Evolutionary conservation across 2,329 filamentous ascomycete genomes (phyloP).

Genomic region (Aureobasidium mangrovei): DNA sequence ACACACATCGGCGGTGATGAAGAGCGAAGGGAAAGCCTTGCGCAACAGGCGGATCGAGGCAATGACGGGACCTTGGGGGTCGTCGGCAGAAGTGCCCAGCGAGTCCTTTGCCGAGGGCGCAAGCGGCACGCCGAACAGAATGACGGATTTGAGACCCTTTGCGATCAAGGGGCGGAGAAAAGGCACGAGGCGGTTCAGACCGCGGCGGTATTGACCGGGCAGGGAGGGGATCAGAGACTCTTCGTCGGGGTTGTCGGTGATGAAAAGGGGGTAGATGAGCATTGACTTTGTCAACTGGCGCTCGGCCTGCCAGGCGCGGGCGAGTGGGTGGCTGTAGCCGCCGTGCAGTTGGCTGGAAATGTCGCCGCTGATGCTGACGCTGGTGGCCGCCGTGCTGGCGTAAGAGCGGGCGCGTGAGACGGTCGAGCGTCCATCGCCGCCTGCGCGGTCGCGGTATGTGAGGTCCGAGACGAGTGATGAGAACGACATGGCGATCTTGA

Average conservation of each 20-base stretch:
- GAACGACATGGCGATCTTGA: slow-evolving; percentile 37
- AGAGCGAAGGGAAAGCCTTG: slow-evolving; percentile 78
- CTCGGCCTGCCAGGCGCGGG: slow-evolving; percentile 45
- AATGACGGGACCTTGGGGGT: slow-evolving; percentile 87
- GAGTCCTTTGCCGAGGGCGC: slow-evolving; percentile 76
- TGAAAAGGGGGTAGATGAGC: slow-evolving; percentile 96
- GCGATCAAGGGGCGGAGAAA: slow-evolving; percentile 79
- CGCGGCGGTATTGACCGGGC: slow-evolving; percentile 80
- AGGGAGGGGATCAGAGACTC: slow-evolving; percentile 83
- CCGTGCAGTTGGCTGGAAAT: slow-evolving; percentile 45
- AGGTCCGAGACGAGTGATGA: slow-evolving; percentile 45
- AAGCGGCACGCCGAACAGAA: slow-evolving; percentile 90
- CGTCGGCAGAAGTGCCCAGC: slow-evolving; percentile 83
- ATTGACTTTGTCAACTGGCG: slow-evolving; percentile 63
- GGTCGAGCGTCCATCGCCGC: slow-evolving; percentile 29
- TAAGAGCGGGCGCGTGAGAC: slow-evolving; percentile 41
- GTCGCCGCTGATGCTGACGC: slow-evolving; percentile 44
- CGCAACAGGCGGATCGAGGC: slow-evolving; percentile 75
- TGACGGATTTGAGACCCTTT: slow-evolving; percentile 86
- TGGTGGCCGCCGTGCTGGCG: slow-evolving; percentile 44
- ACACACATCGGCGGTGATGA: slow-evolving; percentile 87
- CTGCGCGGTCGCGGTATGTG: slow-evolving; percentile 38
- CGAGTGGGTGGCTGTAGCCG: slow-evolving; percentile 43
- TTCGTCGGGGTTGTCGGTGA: slow-evolving; percentile 90
- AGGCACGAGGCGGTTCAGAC: slow-evolving; percentile 74